Conservation (phyloP, 2,329 filamentous ascomycete genomes). For the Talaromyces sp. region DNA sequence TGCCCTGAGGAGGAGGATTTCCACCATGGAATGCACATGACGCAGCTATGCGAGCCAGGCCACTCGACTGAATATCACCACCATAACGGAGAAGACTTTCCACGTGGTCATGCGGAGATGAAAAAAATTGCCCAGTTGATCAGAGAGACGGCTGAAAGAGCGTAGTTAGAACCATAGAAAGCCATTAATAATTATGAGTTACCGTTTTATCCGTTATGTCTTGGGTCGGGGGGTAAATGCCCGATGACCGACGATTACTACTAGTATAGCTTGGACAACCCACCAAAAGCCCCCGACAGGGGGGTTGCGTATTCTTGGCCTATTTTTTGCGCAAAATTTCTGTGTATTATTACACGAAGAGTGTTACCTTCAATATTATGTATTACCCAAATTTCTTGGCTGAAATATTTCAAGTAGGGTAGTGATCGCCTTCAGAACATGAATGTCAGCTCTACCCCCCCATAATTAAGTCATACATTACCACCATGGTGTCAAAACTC, state of each 20-base stretch:
- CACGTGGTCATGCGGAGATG: slow-evolving; percentile 13
- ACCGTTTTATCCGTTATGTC: background rate
- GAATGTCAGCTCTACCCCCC: background rate
- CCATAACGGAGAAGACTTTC: slow-evolving; percentile 16
- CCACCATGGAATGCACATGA: slow-evolving; percentile 12
- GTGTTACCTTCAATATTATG: background rate
- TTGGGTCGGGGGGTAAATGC: background rate
- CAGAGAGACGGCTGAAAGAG: slow-evolving; percentile 14
- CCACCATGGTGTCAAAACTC: background rate
- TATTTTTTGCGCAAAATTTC: too few relatives aligned
- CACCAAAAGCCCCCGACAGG: background rate
- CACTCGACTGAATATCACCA: slow-evolving; percentile 13
- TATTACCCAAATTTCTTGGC: too few relatives aligned
- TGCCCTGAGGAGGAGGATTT: slow-evolving; percentile 11
- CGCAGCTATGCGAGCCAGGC: slow-evolving; percentile 13
- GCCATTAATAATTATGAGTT: background rate
- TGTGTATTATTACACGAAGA: background rate
- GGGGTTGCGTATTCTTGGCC: too few relatives aligned
- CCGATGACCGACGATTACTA: background rate
- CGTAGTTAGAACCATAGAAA: background rate
- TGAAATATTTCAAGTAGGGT: background rate
- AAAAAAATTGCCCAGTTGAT: slow-evolving; percentile 15
- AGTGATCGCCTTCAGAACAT: background rate
- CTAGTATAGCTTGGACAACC: background rate
- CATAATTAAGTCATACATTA: background rate